Evolutionary conservation across 495 filamentous ascomycete genomes (phyloP).

Genomic region (Ascodesmis nigricans): DNA sequence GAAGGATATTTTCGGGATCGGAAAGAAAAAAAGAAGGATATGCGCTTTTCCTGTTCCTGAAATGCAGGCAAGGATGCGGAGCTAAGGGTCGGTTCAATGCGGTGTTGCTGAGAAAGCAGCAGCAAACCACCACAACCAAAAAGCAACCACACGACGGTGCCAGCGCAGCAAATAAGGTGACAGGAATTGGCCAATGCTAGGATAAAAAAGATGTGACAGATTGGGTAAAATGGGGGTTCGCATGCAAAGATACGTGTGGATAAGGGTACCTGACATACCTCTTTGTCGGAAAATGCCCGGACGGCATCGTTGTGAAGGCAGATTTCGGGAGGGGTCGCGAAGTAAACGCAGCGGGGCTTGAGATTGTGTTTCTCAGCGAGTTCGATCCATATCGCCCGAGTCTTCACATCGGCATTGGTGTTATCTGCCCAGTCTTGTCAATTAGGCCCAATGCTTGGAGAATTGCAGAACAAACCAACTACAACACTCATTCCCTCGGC

Average conservation of each 20-base stretch:
- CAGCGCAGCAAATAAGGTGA: conserved; percentile 5
- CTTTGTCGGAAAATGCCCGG: conserved; percentile 41
- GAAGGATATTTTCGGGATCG: too few relatives aligned
- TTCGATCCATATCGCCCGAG: conserved; percentile 48
- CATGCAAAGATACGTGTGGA: conserved; percentile 21
- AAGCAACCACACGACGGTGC: background rate
- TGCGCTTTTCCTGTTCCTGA: conserved; percentile 3
- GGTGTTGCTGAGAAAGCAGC: background rate
- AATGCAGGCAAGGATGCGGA: conserved; percentile 1
- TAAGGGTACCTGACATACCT: conserved; percentile 25
- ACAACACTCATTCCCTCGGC: conserved; percentile 43
- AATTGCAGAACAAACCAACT: conserved; percentile 38
- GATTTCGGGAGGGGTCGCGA: conserved; percentile 45
- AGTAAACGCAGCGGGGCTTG: conserved; percentile 69
- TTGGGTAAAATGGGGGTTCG: conserved; percentile 3
- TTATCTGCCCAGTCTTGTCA: conserved; percentile 39
- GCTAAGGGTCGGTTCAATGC: too few relatives aligned
- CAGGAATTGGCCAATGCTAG: conserved; percentile 5
- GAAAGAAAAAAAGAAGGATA: too few relatives aligned
- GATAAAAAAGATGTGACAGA: conserved; percentile 10
- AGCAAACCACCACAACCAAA: conserved; percentile 1
- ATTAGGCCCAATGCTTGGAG: background rate
- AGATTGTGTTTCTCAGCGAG: conserved; percentile 47
- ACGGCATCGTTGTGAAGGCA: conserved; percentile 84
- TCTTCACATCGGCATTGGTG: conserved; percentile 66